Base-by-base conservation (phyloP, 1,284 basidiomycete genomes). In the Sporisorium exsertum region DNA sequence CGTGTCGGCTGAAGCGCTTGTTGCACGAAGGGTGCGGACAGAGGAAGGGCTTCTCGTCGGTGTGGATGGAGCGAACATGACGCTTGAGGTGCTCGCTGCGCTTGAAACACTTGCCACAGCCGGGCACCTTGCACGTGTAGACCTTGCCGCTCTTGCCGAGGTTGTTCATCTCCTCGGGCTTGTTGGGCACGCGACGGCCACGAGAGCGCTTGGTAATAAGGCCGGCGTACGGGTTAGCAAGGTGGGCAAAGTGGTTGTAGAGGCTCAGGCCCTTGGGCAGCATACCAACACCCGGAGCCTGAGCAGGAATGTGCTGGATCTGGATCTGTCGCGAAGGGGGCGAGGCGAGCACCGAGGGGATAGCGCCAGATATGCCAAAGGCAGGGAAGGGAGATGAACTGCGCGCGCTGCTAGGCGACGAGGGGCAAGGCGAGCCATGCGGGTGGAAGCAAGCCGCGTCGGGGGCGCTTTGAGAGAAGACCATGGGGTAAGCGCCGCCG, bases 21-120 rank as follows among this genome's bases (percentile, higher is more conserved):
- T 72, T 70, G 72, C 81, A 82, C 43, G 72, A 64, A 42, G 79
- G 77, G 56, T 67, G 75, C 26, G 78, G 69, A 72, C 81, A 83
- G 35, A 70, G 69, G 77, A 75, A 83, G n/a, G 81, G 80, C 72
- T 81, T 81, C 33, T 81, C 81, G 58, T 83, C 81, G 20, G 81
- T 82, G 68, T 83, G 81, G 47, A 83, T 83, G 51, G 79, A 81
- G n/a, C 80, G 71, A 15, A 83, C 77, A 53, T 83, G 81, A 22
- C 81, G 62, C 74, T 83, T 83, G 64, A 83, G 75, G 46, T 83
- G 81, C 61, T 83, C 81, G 64, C 77, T 79, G 24, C 81, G 79
- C 63, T 81, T 81, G 75, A 83, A 83, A 54, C 79, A 81, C 64
- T 83, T 83, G 59, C 80, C 80, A 42, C 81, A 83, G 43, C 80